Evolutionary conservation across 1,139 yeast species (phyloP).

Genomic region (Eremothecium cymbalariae): DNA sequence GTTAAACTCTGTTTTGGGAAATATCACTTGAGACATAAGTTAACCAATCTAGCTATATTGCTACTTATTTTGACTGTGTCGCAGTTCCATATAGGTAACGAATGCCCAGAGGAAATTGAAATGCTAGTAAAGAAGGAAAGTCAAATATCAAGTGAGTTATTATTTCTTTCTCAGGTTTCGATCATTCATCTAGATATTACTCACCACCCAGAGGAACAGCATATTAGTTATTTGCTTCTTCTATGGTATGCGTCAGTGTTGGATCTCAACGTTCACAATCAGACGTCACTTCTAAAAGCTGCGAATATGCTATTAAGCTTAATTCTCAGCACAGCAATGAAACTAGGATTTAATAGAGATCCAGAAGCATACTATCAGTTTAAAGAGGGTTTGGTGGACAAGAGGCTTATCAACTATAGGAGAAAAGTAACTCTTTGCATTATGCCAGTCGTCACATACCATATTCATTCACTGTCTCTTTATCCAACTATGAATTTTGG

Average conservation of each 20-base stretch:
- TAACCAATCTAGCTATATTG: conserved; percentile 21
- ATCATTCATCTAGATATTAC: conserved; percentile 7
- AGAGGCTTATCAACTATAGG: conserved; percentile 22
- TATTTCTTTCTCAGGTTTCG: conserved; percentile 7
- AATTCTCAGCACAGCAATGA: conserved; percentile 20
- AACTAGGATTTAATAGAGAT: conserved; percentile 29
- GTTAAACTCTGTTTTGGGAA: conserved; percentile 19
- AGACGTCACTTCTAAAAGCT: conserved; percentile 9
- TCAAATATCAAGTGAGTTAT: conserved; percentile 2
- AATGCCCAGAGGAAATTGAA: background rate
- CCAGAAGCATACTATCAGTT: conserved; percentile 23
- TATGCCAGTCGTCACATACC: conserved; percentile 4
- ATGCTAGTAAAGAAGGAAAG: background rate
- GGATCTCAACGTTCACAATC: background rate
- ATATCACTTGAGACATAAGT: conserved; percentile 19
- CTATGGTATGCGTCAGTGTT: conserved; percentile 5
- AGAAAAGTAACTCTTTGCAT: conserved; percentile 12
- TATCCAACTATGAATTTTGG: conserved; percentile 1
- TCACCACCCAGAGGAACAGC: conserved; percentile 22
- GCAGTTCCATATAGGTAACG: background rate
- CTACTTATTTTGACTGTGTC: conserved; percentile 16
- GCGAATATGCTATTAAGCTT: conserved; percentile 24
- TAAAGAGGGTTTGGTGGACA: conserved; percentile 12
- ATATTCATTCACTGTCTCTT: conserved; percentile 1
- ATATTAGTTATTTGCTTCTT: conserved; percentile 19